Evolutionary conservation across 371 early-diverging fungal genomes (phyloP), one percentile per base, ranked within the genome.

Genomic region (Rhizomucor pusillus): DNA sequence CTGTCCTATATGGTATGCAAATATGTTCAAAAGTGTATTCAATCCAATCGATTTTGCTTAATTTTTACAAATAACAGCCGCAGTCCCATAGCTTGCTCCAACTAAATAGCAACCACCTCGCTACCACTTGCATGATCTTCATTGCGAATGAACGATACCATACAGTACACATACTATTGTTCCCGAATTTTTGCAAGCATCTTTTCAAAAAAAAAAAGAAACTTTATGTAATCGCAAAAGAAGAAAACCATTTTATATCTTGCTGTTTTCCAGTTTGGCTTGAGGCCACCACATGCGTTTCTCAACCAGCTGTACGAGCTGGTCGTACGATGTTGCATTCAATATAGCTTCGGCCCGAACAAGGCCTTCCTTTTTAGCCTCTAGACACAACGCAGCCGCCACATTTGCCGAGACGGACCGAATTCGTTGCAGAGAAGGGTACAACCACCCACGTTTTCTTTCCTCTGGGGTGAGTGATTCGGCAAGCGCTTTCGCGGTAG

Each of bases 371-470:
- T 75, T 62, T 12, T 81, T 67, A 9, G 90, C 81, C 66, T 85
- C 78, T 24, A 74, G 59, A 51, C 82, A 74, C n/a, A 93, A 86
- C 24, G 88, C 89, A 1, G 84, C 83, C 14, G 93, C 90, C 2
- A 93, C 84, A 54, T 77, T 64, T 2, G 85, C 84, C 14, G 87
- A 85, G 5, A 90, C 87, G 46, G 88, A 81, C 29, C 96, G 89
- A 57, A 95, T 93, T 40, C 95, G 87, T 23, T 79, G 67, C 33
- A 95, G 62, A 16, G 84, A 75, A 3, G 96, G 96, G 64, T 93
- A 95, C 36, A 95, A 73, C 59, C 84, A 70, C 7, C 87, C 85
- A 45, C 79, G 65, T 10, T 63, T 59, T 6, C 43, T 66, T 69
- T 95, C 95, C 37, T 89, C 80, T 1, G 52, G 54, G 0, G 82